Conservation (phyloP, 257 asterid genomes). For the Solanum clarkiae region DNA sequence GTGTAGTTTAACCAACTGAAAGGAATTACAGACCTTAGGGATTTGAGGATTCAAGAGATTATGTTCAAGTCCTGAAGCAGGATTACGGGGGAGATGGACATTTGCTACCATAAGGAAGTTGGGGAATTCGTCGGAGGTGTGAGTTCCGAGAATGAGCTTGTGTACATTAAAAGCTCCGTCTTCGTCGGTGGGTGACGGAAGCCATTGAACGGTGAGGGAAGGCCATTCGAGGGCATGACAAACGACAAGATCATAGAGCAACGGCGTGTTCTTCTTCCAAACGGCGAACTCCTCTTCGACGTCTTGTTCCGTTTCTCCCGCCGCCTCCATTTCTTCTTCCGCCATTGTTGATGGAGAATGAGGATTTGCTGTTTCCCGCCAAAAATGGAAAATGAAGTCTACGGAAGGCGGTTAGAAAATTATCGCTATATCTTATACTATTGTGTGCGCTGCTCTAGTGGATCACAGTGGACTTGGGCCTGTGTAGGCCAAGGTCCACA, state of each 20-base stretch:
- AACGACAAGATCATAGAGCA: slow-evolving; percentile 70
- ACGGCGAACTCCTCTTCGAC: slow-evolving; percentile 85
- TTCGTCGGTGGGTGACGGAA: slow-evolving; percentile 37
- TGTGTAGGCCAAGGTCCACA: not conserved
- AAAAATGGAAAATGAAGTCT: not conserved
- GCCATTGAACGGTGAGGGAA: slow-evolving; percentile 94
- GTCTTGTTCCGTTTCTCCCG: slow-evolving; percentile 17
- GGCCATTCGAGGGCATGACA: slow-evolving; percentile 95
- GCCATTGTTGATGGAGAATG: slow-evolving; percentile 9
- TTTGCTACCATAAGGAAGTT: slow-evolving; percentile 75
- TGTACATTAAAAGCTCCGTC: slow-evolving; percentile 40
- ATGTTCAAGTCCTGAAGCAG: slow-evolving; percentile 27
- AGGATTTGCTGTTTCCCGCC: slow-evolving; percentile 34
- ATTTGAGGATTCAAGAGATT: slow-evolving; percentile 27
- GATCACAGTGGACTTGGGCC: not conserved
- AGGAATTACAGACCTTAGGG: slow-evolving; percentile 42
- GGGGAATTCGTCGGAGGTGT: slow-evolving; percentile 65
- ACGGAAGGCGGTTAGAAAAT: not conserved
- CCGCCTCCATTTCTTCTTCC: slow-evolving; percentile 16
- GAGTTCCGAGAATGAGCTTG: slow-evolving; percentile 72
- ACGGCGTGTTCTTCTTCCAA: slow-evolving; percentile 92
- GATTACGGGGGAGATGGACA: slow-evolving; percentile 63
- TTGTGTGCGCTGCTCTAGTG: not conserved
- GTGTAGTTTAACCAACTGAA: not conserved
- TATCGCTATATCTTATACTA: not conserved